Evolutionary conservation across 768 basidiomycete genomes (phyloP).

Genomic region (Leucocoprinus leucothites): DNA sequence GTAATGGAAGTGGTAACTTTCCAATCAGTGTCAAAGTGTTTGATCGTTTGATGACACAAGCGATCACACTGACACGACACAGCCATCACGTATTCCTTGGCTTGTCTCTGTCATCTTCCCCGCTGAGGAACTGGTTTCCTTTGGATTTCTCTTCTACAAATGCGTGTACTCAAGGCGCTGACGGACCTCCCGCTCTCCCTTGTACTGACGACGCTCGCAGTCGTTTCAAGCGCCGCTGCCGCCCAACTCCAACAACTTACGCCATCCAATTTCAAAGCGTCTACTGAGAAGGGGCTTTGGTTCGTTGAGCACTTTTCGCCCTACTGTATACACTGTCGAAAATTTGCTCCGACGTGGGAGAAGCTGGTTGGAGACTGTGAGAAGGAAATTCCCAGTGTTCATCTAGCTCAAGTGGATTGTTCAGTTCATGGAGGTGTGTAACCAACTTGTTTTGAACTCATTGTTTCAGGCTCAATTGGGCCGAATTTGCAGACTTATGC

Average conservation of each 20-base stretch:
- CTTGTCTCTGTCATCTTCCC: background rate
- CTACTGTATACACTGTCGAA: slow-evolving; percentile 75
- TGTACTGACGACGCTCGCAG: slow-evolving; percentile 1
- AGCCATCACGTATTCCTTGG: background rate
- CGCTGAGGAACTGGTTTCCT: slow-evolving; percentile 6
- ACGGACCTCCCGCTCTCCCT: slow-evolving; percentile 5
- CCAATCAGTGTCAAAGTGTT: background rate
- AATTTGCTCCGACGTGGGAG: slow-evolving; percentile 83
- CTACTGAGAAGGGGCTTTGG: slow-evolving; percentile 61
- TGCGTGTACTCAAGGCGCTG: background rate
- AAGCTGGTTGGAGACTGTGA: slow-evolving; percentile 53
- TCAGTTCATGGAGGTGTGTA: slow-evolving; percentile 22
- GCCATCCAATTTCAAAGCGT: slow-evolving; percentile 54
- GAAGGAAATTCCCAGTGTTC: slow-evolving; percentile 48
- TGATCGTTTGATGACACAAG: slow-evolving; percentile 4
- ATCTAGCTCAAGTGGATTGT: slow-evolving; percentile 57
- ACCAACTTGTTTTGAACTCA: background rate
- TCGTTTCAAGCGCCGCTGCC: background rate
- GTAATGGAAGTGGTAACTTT: background rate
- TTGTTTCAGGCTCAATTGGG: background rate
- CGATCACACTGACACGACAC: slow-evolving; percentile 2
- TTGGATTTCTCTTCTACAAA: background rate
- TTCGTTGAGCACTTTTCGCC: slow-evolving; percentile 90
- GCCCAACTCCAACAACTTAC: slow-evolving; percentile 36
- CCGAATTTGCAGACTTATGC: slow-evolving; percentile 65